Base-by-base conservation (phyloP, 305 asterid genomes). In the Fraxinus paxiana region DNA sequence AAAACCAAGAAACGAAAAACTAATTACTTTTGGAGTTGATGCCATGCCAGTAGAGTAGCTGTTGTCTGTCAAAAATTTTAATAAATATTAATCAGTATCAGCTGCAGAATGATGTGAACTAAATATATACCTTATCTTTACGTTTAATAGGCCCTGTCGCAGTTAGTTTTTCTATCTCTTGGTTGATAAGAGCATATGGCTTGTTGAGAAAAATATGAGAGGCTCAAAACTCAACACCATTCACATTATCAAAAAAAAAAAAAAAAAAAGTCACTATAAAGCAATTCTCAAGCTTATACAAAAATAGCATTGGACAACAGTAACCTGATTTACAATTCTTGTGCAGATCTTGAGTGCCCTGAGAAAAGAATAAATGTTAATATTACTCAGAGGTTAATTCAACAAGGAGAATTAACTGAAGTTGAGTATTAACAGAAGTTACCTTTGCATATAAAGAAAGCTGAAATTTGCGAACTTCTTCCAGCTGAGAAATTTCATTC, bases 401-500 rank as follows among this genome's bases (percentile, higher is more conserved):
- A 43, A 71, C 67, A 46, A 17, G 18, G 37, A 46, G 8, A 80
- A 80, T 8, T 35, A 81, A 73, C 74, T 77, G 48, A 41, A 35
- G 76, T 83, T 86, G 7, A 54, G 8, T 77, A 82, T 15, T 54
- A 83, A 73, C 74, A 80, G 56, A 51, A 35, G 80, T 85, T 87
- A 93, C 98, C 97, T 88, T 93, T 38, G 86, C 80, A 89, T 91
- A 90, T 18, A 94, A 84, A 24, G 97, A 93, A 79, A 89, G 84
- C 84, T 95, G 99, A 88, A 93, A 95, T 35, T 71, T 84, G 15
- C 92, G 88, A 80, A 97, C 91, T 84, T 92, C 98, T 86, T 92
- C 98, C 67, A 94, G 92, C 92, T 92, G 97, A 88, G 92, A 87
- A 84, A 96, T 92, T 90, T 94, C 99, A 38, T 86, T 88, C 87